Evolutionary conservation across 108 stramenopile genomes (phyloP).

Genomic region (Cyclotella sp.): DNA sequence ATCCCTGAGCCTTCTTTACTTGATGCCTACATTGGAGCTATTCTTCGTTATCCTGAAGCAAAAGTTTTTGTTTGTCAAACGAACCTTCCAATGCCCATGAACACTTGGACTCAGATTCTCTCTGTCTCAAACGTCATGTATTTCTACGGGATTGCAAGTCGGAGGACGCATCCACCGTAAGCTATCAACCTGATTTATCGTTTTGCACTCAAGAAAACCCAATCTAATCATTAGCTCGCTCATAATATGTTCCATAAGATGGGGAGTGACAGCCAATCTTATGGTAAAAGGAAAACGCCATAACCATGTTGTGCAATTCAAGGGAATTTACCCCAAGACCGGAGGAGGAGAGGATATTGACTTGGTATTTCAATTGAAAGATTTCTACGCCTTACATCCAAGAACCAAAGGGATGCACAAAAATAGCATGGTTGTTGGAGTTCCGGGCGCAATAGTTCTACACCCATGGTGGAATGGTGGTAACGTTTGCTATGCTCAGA

Average conservation of each 20-base stretch:
- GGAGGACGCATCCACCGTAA: slow-evolving; percentile 34
- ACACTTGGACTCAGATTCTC: slow-evolving; percentile 46
- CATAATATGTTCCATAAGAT: no score
- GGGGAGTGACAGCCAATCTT: slow-evolving; percentile 74
- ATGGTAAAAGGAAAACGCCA: slow-evolving; percentile 34
- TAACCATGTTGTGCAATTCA: slow-evolving; percentile 51
- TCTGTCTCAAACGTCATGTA: slow-evolving; percentile 48
- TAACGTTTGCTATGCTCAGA: slow-evolving; percentile 36
- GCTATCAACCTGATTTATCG: background rate
- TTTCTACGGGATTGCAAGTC: slow-evolving; percentile 53
- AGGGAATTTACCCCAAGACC: slow-evolving; percentile 52
- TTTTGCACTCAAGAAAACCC: no score
- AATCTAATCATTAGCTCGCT: no score
- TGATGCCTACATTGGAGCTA: slow-evolving; percentile 56
- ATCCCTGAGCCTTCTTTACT: slow-evolving; percentile 55
- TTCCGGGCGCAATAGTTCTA: slow-evolving; percentile 48
- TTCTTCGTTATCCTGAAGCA: slow-evolving; percentile 44
- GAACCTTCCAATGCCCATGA: slow-evolving; percentile 38
- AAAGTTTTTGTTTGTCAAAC: slow-evolving; percentile 52
- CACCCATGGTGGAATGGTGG: slow-evolving; percentile 58
- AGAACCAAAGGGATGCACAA: background rate
- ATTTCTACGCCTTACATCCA: slow-evolving; percentile 11
- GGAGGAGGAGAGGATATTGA: slow-evolving; percentile 70
- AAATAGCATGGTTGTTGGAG: slow-evolving; percentile 33
- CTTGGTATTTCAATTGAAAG: slow-evolving; percentile 51